These are phyloP conservation scores for Aspergillus spinulosporus DNA, from an alignment of 2,329 filamentous ascomycete species.

Conservation along the genomic window DNA sequence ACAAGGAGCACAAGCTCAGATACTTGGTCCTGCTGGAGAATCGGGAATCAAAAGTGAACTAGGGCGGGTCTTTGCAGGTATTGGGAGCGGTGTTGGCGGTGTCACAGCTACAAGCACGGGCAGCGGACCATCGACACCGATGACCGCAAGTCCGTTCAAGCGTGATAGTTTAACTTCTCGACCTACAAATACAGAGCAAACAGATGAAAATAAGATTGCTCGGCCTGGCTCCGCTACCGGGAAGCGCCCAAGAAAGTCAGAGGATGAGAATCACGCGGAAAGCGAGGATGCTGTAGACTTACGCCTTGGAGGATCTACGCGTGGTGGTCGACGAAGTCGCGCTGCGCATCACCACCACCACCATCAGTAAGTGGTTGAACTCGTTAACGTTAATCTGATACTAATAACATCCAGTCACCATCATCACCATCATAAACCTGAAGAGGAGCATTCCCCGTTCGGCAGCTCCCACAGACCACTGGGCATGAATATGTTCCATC, in stretches of 20 bases:
- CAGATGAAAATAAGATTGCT: constrained; percentile 43
- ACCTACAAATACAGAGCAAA: constrained; percentile 40
- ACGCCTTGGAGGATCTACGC: constrained; percentile 58
- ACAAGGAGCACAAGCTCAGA: constrained; percentile 82
- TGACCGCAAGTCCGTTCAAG: constrained; percentile 53
- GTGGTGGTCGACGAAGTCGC: constrained; percentile 63
- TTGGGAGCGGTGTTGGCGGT: constrained; percentile 68
- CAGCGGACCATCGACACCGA: constrained; percentile 57
- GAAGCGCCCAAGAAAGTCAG: constrained; percentile 66
- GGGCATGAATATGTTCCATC: constrained; percentile 31
- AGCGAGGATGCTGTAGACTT: constrained; percentile 66
- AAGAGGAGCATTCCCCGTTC: constrained; percentile 45
- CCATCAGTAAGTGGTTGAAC: constrained; percentile 51
- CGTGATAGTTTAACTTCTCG: constrained; percentile 51
- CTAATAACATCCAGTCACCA: constrained; percentile 44
- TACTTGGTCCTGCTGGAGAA: constrained; percentile 75
- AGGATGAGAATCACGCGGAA: constrained; percentile 68
- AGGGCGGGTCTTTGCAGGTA: constrained; percentile 92
- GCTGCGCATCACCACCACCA: constrained; percentile 61
- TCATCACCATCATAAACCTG: constrained; percentile 56
- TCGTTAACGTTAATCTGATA: background rate
- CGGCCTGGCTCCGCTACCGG: constrained; percentile 52
- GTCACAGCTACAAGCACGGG: constrained; percentile 50
- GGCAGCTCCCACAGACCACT: constrained; percentile 27
- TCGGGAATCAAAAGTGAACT: constrained; percentile 93